phyloP scores from a whole-genome alignment of 2,329 filamentous ascomycete genomes.

The Lasiodiplodia sp. region DNA sequence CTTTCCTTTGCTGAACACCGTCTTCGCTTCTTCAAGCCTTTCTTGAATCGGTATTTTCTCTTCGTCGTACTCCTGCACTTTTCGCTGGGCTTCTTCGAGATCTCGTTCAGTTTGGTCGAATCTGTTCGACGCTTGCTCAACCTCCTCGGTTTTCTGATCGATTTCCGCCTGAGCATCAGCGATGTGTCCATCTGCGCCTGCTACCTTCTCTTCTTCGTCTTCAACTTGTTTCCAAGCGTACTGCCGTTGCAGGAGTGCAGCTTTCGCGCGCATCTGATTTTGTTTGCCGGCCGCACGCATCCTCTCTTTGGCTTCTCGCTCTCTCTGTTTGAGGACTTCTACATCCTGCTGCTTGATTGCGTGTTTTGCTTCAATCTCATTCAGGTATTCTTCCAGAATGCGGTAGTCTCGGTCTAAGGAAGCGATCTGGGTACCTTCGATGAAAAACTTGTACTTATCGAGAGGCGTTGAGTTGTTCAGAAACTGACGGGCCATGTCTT shows the following conservation, averaged over 20 bases:
- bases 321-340: slow-evolving; percentile 63
- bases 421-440: slow-evolving; percentile 92
- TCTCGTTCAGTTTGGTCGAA: slow-evolving; percentile 55
- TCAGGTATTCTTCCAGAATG: slow-evolving; percentile 78
- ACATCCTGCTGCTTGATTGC: slow-evolving; percentile 69
- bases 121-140: slow-evolving; percentile 53
- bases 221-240: slow-evolving; percentile 81
- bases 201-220: slow-evolving; percentile 68
- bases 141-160: slow-evolving; percentile 51
- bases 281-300: slow-evolving; percentile 68
- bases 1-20: slow-evolving; percentile 62
- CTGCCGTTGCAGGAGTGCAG: slow-evolving; percentile 68
- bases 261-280: slow-evolving; percentile 67
- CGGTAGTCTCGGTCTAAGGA: slow-evolving; percentile 91
- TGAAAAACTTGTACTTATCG: slow-evolving; percentile 96
- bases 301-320: slow-evolving; percentile 69
- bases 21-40: slow-evolving; percentile 57
- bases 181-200: slow-evolving; percentile 34
- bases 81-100: slow-evolving; percentile 46
- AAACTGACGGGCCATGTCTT: slow-evolving; percentile 94
- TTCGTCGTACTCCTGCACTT: slow-evolving; percentile 43
- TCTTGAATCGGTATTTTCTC: slow-evolving; percentile 56
- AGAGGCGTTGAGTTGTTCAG: slow-evolving; percentile 81
- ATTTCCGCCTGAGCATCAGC: slow-evolving; percentile 49
- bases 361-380: slow-evolving; percentile 70